Evolutionary conservation across 352 stramenopile species (phyloP).

Genomic region (Globisporangium heterothallicum): DNA sequence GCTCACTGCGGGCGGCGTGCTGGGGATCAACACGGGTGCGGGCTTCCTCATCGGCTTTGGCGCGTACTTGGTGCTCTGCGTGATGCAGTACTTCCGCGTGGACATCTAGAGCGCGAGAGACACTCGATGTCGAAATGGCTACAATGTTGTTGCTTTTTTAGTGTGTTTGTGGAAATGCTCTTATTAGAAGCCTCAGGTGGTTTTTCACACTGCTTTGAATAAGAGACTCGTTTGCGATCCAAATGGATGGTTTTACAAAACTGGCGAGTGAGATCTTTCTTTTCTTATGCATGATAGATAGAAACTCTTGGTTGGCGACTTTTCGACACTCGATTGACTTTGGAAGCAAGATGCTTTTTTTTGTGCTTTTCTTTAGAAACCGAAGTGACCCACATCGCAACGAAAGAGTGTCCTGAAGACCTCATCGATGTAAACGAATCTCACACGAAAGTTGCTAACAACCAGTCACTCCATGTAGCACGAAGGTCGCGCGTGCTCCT

Average conservation of each 20-base stretch:
- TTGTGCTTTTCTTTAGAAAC: too few species aligned
- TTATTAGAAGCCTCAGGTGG: neutral
- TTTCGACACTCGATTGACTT: too few species aligned
- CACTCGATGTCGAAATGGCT: neutral
- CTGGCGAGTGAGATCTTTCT: too few species aligned
- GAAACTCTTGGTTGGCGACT: too few species aligned
- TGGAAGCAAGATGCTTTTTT: too few species aligned
- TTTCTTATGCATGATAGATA: too few species aligned
- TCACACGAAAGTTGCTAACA: neutral
- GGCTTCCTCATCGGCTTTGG: conserved; percentile 46
- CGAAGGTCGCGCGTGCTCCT: neutral
- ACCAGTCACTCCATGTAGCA: neutral
- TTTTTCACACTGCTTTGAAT: too few species aligned
- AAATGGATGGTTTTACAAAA: too few species aligned
- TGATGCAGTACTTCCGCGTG: conserved; percentile 16
- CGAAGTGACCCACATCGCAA: too few species aligned
- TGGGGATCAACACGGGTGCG: conserved; percentile 51
- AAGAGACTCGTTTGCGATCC: too few species aligned
- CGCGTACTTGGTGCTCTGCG: conserved; percentile 27
- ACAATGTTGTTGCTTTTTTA: neutral
- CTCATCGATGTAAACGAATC: conserved; percentile 16
- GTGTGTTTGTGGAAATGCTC: neutral
- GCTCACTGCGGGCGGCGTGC: conserved; percentile 30
- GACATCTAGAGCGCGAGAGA: neutral
- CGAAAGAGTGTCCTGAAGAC: conserved; percentile 6